Base-by-base conservation (phyloP, 2,329 filamentous ascomycete species). In the Achaetomium macrosporum region DNA sequence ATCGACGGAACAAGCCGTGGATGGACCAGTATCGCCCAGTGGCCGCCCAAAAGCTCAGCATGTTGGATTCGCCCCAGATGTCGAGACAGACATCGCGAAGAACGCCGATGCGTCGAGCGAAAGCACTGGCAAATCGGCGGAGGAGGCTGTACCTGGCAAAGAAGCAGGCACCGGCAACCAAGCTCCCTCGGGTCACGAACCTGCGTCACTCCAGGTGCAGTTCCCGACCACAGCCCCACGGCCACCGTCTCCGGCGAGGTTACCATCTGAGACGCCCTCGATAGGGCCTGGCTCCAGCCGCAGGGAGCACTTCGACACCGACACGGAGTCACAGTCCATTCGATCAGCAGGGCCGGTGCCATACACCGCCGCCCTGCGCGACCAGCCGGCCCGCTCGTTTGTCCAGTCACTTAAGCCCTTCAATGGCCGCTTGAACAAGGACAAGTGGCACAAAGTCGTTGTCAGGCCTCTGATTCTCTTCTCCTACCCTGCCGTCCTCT, bases 401-500 rank as follows among this genome's bases (percentile, higher is more conserved):
- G 53, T 72, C 0, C 83, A 93, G 64, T 87, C 88, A 40, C 81
- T 97, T 1, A 83, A 76, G 53, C 79, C 87, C 0, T 95, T 80
- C 73, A 85, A 90, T 61, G 91, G 92, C 1, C 82, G 90, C 12
- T 79, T 97, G 11, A 81, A 82, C 46, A 75, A 83, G 13, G 90
- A 95, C 63, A 85, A 76, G 10, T 97, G 91, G 90, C 68, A 85
- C 66, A 85, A 84, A 55, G 89, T 89, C 16, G 85, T 87, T 51
- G 41, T 86, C 5, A 80, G 92, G 1, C 93, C 92, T 0, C 89
- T 97, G 56, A 82, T 96, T 43, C 78, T 97, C 1, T 95, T 85
- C 62, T 81, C 85, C 1, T 96, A 97, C 64, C 93, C 93, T 0
- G 82, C 88, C 0, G 87, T 97, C 1, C 78, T 96, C 9, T 97